Conservation (phyloP, 345 rosid genomes). For the Eutrema yunnanense region DNA sequence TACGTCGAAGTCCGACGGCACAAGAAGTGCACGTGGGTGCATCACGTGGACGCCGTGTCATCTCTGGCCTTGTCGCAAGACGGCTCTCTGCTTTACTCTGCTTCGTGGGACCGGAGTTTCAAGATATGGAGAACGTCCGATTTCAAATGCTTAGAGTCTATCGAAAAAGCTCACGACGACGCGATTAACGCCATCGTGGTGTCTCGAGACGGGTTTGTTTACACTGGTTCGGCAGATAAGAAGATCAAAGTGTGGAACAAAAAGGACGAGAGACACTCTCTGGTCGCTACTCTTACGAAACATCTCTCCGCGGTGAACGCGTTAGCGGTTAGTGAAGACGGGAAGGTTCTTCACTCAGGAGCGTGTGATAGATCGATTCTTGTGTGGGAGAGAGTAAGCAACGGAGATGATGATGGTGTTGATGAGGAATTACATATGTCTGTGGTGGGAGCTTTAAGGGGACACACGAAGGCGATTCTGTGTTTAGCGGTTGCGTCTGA, state of each 20-base stretch:
- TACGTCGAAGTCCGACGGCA: slow-evolving; percentile 67
- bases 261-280: slow-evolving; percentile 32
- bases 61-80: slow-evolving; percentile 39
- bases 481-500: slow-evolving; percentile 51
- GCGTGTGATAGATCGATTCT: slow-evolving; percentile 71
- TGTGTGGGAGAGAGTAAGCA: slow-evolving; percentile 50
- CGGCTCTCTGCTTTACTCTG: slow-evolving; percentile 54
- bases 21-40: slow-evolving; percentile 69
- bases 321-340: slow-evolving; percentile 53
- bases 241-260: slow-evolving; percentile 59
- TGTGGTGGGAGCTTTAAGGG: slow-evolving; percentile 64
- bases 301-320: slow-evolving; percentile 73
- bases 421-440: slow-evolving; percentile 33
- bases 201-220: slow-evolving; percentile 50
- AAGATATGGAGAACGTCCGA: slow-evolving; percentile 65
- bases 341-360: slow-evolving; percentile 62
- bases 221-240: slow-evolving; percentile 75
- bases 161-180: slow-evolving; percentile 57
- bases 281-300: slow-evolving; percentile 43
- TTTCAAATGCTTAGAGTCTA: slow-evolving; percentile 60
- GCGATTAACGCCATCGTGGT: slow-evolving; percentile 57
- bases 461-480: slow-evolving; percentile 58
- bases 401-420: background rate
- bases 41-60: slow-evolving; percentile 71
- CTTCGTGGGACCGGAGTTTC: slow-evolving; percentile 73